These are phyloP conservation scores for Dendrostoma leiphaemia DNA, from an alignment of 2,329 filamentous ascomycete species.

Conservation along the genomic window DNA sequence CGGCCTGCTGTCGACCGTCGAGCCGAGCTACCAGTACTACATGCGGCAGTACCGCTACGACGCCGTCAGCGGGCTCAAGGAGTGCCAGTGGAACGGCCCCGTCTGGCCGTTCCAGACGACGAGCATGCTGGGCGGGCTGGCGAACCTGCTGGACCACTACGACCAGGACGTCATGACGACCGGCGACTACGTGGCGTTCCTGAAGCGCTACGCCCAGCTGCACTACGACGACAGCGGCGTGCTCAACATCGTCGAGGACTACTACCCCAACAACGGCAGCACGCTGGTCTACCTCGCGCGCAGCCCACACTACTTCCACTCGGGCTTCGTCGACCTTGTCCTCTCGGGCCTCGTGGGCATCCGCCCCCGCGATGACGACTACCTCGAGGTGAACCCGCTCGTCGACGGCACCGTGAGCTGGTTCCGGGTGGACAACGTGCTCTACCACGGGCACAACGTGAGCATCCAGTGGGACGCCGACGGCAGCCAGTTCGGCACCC, in stretches of 20 bases:
- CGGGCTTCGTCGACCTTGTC: conserved; percentile 39
- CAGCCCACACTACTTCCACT: conserved; percentile 44
- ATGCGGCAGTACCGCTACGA: conserved; percentile 42
- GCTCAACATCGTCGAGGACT: conserved; percentile 41
- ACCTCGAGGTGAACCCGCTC: conserved; percentile 38
- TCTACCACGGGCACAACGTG: conserved; percentile 40
- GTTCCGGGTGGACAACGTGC: conserved; percentile 38
- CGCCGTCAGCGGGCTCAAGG: conserved; percentile 26
- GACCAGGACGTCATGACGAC: conserved; percentile 26
- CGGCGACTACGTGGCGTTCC: conserved; percentile 33
- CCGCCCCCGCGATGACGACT: conserved; percentile 34
- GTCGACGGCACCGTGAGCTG: conserved; percentile 32
- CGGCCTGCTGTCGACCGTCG: conserved; percentile 38
- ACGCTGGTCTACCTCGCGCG: conserved; percentile 40
- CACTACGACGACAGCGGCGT: conserved; percentile 35
- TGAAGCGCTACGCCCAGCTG: conserved; percentile 36
- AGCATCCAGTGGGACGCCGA: conserved; percentile 39
- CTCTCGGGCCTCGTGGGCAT: conserved; percentile 41
- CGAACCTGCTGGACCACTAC: conserved; percentile 42
- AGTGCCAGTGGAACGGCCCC: conserved; percentile 45
- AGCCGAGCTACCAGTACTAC: conserved; percentile 42
- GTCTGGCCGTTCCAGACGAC: conserved; percentile 43
- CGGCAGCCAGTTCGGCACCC: conserved; percentile 30
- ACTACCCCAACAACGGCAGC: conserved; percentile 38
- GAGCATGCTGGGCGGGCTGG: conserved; percentile 36